A percentile compares a stretch with the other conserved stretches of the same genome.
These are phyloP conservation scores for Candida maltosa DNA, from an alignment of 805 yeast species.

Conservation along the genomic window DNA sequence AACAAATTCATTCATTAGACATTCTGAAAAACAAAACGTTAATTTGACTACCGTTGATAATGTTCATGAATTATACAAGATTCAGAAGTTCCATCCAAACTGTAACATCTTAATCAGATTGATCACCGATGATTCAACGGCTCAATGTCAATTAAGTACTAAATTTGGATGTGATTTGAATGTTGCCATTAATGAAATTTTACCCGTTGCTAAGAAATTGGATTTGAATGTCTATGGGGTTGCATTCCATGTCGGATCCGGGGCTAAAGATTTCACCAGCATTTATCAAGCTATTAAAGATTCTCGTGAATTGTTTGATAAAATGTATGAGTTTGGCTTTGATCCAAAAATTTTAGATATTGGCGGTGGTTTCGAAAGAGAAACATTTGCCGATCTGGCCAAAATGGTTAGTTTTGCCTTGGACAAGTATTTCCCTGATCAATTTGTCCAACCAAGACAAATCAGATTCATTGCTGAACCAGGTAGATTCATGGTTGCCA, in stretches of 20 bases:
- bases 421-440: slow-evolving; percentile 55
- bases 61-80: slow-evolving; percentile 75
- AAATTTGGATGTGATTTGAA: slow-evolving; percentile 81
- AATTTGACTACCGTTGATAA: slow-evolving; percentile 87
- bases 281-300: slow-evolving; percentile 70
- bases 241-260: slow-evolving; percentile 95
- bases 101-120: slow-evolving; percentile 75
- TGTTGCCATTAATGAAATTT: slow-evolving; percentile 48
- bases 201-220: slow-evolving; percentile 59
- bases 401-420: slow-evolving; percentile 53
- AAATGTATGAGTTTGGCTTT: slow-evolving; percentile 37
- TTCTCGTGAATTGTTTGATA: slow-evolving; percentile 64
- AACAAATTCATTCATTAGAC: slow-evolving; percentile 75
- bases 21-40: slow-evolving; percentile 56
- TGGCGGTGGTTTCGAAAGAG: slow-evolving; percentile 88
- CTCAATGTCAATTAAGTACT: slow-evolving; percentile 81
- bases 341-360: slow-evolving; percentile 64
- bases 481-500: slow-evolving; percentile 84
- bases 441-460: slow-evolving; percentile 17
- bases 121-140: slow-evolving; percentile 83
- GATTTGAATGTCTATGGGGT: slow-evolving; percentile 74
- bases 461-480: slow-evolving; percentile 81
- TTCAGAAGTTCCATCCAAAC: slow-evolving; percentile 63
- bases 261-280: slow-evolving; percentile 71
- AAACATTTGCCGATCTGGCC: slow-evolving; percentile 59